These are phyloP conservation scores for Tetracladium marchalianum DNA, from an alignment of 495 filamentous ascomycete genomes.

Conservation along the genomic window DNA sequence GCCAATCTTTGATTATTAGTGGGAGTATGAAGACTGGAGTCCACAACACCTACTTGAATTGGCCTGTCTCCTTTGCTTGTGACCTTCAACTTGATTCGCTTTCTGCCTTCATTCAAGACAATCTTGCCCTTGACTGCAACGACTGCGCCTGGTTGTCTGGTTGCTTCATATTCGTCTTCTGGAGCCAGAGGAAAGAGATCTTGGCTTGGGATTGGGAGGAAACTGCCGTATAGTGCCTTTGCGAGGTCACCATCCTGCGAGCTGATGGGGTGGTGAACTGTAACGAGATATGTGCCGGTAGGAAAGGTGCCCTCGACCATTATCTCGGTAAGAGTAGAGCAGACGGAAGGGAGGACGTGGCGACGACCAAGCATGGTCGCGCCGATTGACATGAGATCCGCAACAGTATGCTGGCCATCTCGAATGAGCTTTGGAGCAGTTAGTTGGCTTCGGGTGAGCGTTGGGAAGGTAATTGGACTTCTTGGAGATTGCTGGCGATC, in stretches of 20 bases:
- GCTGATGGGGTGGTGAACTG: slow-evolving; percentile 82
- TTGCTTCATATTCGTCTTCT: slow-evolving; percentile 48
- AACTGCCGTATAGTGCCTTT: slow-evolving; percentile 83
- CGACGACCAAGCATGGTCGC: slow-evolving; percentile 88
- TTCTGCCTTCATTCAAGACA: slow-evolving; percentile 62
- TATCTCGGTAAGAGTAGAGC: slow-evolving; percentile 65
- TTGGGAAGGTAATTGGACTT: slow-evolving; percentile 37
- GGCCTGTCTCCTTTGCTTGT: slow-evolving; percentile 86
- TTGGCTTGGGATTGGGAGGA: slow-evolving; percentile 64
- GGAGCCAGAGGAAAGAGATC: slow-evolving; percentile 30
- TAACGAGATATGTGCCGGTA: slow-evolving; percentile 87
- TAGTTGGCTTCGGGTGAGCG: background rate
- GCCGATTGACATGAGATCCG: slow-evolving; percentile 87
- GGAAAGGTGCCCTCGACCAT: slow-evolving; percentile 93
- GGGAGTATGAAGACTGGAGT: background rate
- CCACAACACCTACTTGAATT: slow-evolving; percentile 53
- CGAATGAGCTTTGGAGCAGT: slow-evolving; percentile 60
- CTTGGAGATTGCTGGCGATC: slow-evolving; percentile 84
- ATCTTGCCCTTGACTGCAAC: slow-evolving; percentile 60
- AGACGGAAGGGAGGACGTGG: slow-evolving; percentile 81
- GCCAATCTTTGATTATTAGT: slow-evolving; percentile 46
- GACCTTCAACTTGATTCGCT: slow-evolving; percentile 63
- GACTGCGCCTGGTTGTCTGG: slow-evolving; percentile 70
- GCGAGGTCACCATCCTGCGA: slow-evolving; percentile 81
- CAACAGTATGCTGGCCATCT: slow-evolving; percentile 87